Conservation (phyloP, 495 filamentous ascomycete species). For the Neurospora tetrasperma region DNA sequence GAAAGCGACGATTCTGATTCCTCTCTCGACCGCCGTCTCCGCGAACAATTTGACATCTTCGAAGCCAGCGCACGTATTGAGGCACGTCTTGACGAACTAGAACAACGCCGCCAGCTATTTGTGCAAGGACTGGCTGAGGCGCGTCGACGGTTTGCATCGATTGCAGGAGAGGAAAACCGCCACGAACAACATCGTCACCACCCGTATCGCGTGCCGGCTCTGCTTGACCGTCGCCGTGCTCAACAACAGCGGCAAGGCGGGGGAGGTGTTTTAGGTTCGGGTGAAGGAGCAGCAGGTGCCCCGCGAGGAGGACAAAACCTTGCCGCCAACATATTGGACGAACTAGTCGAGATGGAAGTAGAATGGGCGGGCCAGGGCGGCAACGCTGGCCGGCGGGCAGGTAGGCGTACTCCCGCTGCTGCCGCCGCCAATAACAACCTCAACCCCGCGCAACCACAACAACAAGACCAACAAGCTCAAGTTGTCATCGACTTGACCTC, state of each 20-base stretch:
- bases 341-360: constrained; percentile 12
- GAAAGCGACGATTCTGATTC: neutral
- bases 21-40: neutral
- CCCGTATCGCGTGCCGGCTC: constrained; percentile 2
- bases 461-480: constrained; percentile 11
- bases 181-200: neutral
- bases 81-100: neutral
- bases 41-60: neutral
- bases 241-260: neutral
- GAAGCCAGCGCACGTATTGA: neutral
- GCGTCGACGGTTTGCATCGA: neutral
- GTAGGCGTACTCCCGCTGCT: neutral
- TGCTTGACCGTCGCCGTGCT: neutral
- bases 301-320: neutral
- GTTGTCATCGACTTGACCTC: neutral
- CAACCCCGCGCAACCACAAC: constrained; percentile 4
- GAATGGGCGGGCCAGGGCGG: neutral
- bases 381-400: neutral
- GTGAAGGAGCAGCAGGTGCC: neutral
- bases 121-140: neutral
- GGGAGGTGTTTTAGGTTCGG: neutral
- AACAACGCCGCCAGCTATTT: neutral
- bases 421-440: neutral
- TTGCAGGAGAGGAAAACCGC: neutral
- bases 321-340: neutral